Base-by-base conservation (phyloP, 495 filamentous ascomycete genomes). In the Glutinoglossum americanum region DNA sequence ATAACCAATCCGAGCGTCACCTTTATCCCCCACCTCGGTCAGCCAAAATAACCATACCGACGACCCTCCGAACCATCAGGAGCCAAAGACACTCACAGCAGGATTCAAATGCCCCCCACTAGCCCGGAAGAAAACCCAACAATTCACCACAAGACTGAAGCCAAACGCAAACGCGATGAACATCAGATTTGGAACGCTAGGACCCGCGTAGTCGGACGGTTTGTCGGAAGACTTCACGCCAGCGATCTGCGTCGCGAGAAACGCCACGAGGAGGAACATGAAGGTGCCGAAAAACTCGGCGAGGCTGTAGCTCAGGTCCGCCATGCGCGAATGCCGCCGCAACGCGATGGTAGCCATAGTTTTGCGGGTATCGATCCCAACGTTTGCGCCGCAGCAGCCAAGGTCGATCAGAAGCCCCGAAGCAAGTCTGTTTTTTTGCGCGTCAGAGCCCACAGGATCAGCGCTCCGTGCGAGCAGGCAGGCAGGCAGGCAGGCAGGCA, bases 91-190 rank as follows among this genome's bases (percentile, higher is more conserved):
- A 63, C 71, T 64, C 67, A 80, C 83, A 41, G 80, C 83, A 0
- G 88, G 88, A 62, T 93, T 92, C 67, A 92, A 93, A 10, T 88
- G 66, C 10, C 85, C 86, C 9, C 87, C 87, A 2, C 76, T 81
- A 33, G 92, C 77, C 10, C 85, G 78, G 68, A 84, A 92, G 72
- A 90, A 93, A 0, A 85, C 77, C 86, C 84, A 94, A 1, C 84
- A 84, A 63, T 89, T 92, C 64, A 85, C 83, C 10, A 78, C 78
- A 57, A 93, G 72, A 10, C 81, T 80, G 63, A 88, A 78, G 0
- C 85, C 87, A 61, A 92, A 93, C 15, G 71, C 71, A 11, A 89
- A 66, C 0, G 82, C 66, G 51, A 89, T 82, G 66, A 82, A 94
- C 21, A 89, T 67, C 37, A 93, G 66, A 37, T 63, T 62, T 13